Conservation (phyloP, 2,329 filamentous ascomycete species). For the Fusarium liriodendri region DNA sequence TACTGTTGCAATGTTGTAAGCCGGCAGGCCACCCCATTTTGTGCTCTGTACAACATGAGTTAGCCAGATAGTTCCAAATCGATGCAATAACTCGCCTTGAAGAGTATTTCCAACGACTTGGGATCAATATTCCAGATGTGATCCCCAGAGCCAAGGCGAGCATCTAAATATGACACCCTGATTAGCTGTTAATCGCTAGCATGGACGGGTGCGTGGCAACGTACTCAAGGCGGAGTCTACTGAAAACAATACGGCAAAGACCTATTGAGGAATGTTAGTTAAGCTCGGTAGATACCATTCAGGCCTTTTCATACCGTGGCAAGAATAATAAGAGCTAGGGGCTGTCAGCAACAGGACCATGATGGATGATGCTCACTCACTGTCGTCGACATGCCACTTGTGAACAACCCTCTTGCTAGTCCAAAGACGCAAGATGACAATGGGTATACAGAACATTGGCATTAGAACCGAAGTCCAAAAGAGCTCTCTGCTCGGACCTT, state of each 20-base stretch:
- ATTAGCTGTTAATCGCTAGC: too few relatives aligned
- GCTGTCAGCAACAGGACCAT: neutral
- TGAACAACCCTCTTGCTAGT: slow-evolving; percentile 12
- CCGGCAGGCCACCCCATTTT: neutral
- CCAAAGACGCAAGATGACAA: slow-evolving; percentile 23
- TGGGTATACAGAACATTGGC: neutral
- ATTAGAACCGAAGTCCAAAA: slow-evolving; percentile 2
- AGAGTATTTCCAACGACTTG: neutral
- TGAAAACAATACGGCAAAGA: neutral
- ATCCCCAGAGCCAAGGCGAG: slow-evolving; percentile 17
- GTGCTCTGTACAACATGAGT: neutral
- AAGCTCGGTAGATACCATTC: neutral
- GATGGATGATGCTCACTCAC: neutral
- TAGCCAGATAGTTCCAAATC: too few relatives aligned
- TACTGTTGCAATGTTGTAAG: slow-evolving; percentile 32
- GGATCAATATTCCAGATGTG: neutral
- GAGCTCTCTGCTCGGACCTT: neutral
- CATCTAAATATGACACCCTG: neutral
- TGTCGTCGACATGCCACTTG: slow-evolving; percentile 24
- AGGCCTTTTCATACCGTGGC: neutral
- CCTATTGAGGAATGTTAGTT: neutral
- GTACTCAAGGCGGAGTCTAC: neutral
- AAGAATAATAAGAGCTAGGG: neutral
- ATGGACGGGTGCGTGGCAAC: neutral
- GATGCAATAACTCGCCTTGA: neutral